phyloP scores from a whole-genome alignment of 1,284 basidiomycete species.

The Ustilago xerochloae region DNA sequence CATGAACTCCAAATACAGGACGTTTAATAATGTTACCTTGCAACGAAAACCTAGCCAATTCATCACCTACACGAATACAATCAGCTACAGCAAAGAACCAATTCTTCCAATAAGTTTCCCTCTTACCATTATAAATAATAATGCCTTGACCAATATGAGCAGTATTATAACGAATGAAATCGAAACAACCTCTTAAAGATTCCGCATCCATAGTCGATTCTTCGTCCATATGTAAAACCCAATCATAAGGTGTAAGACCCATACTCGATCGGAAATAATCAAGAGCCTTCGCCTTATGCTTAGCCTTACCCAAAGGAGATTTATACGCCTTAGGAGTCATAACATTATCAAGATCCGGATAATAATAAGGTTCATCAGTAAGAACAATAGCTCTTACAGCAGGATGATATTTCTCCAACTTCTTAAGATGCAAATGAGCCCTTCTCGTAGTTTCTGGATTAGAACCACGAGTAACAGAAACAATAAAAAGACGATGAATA shows the following conservation, averaged over 20 bases:
- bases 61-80: conserved; percentile 70
- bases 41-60: conserved; percentile 70
- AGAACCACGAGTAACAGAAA: conserved; percentile 69
- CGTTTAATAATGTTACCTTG: conserved; percentile 69
- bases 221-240: conserved; percentile 70
- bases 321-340: conserved; percentile 70
- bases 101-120: conserved; percentile 69
- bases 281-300: conserved; percentile 70
- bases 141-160: conserved; percentile 70
- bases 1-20: conserved; percentile 70
- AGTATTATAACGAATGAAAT: conserved; percentile 69
- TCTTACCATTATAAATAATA: conserved; percentile 69
- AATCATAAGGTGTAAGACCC: conserved; percentile 69
- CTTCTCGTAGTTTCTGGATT: conserved; percentile 69
- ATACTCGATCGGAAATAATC: conserved; percentile 70
- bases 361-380: conserved; percentile 70
- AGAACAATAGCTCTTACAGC: conserved; percentile 69
- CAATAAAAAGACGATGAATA: conserved; percentile 69
- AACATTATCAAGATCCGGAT: conserved; percentile 70
- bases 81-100: conserved; percentile 71
- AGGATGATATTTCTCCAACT: conserved; percentile 70
- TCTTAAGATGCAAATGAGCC: conserved; percentile 69
- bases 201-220: conserved; percentile 70
- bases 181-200: conserved; percentile 69
- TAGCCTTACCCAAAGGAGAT: conserved; percentile 69